Base-by-base conservation (phyloP, 495 filamentous ascomycete genomes). In the Aspergillus baeticus region DNA sequence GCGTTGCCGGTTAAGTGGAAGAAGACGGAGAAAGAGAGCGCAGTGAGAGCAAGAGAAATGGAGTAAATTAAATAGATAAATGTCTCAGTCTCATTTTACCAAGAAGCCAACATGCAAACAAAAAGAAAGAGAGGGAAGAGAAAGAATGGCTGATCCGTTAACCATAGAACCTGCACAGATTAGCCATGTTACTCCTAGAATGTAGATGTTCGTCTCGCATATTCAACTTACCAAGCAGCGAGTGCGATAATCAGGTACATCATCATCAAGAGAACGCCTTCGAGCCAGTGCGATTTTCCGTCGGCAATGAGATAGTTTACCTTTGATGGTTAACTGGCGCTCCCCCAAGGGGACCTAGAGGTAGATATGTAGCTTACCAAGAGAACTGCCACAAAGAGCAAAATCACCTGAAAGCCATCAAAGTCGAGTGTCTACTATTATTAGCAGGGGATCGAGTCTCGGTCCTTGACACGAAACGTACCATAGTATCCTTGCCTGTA, bases 301-400 rank as follows among this genome's bases (percentile, higher is more conserved):
- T 81, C 75, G 17, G 80, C 82, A 54, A 94, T 91, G 14, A 94
- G 78, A 65, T 92, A 92, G 71, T 92, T 94, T 37, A 92, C 89
- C 72, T 75, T 17, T 7, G 6, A 10, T 14, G 39, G 1, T 33
- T 42, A 41, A 23, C 21, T 13, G 11, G 18, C 7, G 17, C 1
- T 7, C 13, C 13, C 6, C 18, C 21, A 11, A 45, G 6, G 18
- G 10, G 4, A 29, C 26, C 26, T 29, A 8, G 14, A 18, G 29
- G 23, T 2, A 17, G 26, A 11, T n/a, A 22, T 22, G 20, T 6
- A 20, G 57, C 67, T 47, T 62, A 73, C 74, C 58, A 95, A 67
- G 15, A 95, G 75, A 2, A 94, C 85, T 6, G 85, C 68, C 6
- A 93, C 87, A 59, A 94, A 95, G 6, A 95, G 72, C 17, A 92